Conservation (phyloP, 225 moss, liverwort and hornwort species). For the Physcomitrium patens region DNA sequence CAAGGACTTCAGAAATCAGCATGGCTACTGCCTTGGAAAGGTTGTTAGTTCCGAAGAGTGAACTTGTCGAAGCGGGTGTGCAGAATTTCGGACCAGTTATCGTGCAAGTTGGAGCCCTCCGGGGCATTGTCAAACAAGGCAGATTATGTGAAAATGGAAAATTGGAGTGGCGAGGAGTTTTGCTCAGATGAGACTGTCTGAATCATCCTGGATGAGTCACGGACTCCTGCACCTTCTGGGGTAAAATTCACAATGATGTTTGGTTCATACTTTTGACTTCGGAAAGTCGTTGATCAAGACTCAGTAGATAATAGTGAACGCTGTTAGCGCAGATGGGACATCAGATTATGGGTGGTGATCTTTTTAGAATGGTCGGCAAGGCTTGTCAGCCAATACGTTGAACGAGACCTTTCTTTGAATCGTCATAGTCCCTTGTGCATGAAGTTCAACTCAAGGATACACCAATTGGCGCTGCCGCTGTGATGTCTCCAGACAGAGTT, state of each 20-base stretch:
- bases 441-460: too few relatives aligned
- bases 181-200: not conserved
- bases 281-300: too few relatives aligned
- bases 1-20: not conserved
- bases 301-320: too few relatives aligned
- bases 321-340: constrained; percentile 17
- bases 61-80: not conserved
- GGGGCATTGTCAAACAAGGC: too few relatives aligned
- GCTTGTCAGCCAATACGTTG: constrained; percentile 34
- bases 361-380: constrained; percentile 39
- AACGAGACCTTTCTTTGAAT: constrained; percentile 36
- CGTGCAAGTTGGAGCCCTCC: too few relatives aligned
- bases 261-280: too few relatives aligned
- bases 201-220: not conserved
- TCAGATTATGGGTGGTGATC: constrained; percentile 63
- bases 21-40: not conserved
- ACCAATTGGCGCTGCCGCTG: too few relatives aligned
- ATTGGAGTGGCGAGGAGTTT: not conserved
- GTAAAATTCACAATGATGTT: too few relatives aligned
- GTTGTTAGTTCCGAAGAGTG: not conserved
- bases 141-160: too few relatives aligned
- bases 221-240: too few relatives aligned
- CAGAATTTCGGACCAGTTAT: not conserved
- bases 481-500: too few relatives aligned
- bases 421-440: constrained; percentile 21